These are phyloP conservation scores for Stramenopiles sp. DNA, from an alignment of 352 stramenopile genomes.

Conservation along the genomic window DNA sequence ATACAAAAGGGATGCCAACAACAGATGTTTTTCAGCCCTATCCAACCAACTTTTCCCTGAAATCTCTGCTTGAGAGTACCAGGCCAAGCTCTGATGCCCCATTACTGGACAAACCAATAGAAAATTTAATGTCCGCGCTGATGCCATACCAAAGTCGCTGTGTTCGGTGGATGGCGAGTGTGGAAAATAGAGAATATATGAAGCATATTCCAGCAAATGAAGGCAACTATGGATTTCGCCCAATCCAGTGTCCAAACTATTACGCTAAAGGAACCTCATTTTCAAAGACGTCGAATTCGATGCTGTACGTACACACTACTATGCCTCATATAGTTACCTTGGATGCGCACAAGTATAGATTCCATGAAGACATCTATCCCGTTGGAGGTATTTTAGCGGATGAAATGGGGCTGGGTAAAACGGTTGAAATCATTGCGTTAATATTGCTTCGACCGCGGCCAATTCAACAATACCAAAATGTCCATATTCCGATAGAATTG, in stretches of 20 bases:
- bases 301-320: background rate
- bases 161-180: background rate
- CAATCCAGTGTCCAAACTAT: background rate
- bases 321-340: background rate
- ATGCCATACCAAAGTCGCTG: background rate
- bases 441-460: conserved; percentile 23
- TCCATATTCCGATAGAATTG: background rate
- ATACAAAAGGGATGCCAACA: no score
- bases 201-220: background rate
- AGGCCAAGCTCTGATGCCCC: background rate
- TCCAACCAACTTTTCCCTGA: background rate
- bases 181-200: background rate
- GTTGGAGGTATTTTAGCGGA: conserved; percentile 66
- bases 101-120: background rate
- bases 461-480: background rate
- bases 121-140: background rate
- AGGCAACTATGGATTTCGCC: background rate
- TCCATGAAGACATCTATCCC: background rate
- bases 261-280: background rate
- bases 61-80: background rate
- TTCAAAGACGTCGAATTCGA: background rate
- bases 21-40: background rate
- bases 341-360: background rate
- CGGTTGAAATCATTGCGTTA: conserved; percentile 42
- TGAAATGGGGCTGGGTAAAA: conserved; percentile 69